Conservation (phyloP, 768 basidiomycete genomes). For the Mycena chlorophos region DNA sequence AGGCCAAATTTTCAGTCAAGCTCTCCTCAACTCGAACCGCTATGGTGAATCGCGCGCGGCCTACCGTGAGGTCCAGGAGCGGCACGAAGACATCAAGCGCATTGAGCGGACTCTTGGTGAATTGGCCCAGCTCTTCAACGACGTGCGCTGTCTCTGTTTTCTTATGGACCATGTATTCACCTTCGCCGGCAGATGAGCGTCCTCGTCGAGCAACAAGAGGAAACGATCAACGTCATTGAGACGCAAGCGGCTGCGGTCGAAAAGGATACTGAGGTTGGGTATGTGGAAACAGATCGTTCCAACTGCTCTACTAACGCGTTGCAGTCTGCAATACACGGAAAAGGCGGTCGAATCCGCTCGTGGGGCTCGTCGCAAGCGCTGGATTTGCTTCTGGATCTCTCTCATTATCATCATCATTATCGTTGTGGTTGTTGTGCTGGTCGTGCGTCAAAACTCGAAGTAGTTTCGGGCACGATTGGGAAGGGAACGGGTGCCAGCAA, state of each 20-base stretch:
- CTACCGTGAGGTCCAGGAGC: slow-evolving; percentile 95
- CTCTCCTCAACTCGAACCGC: slow-evolving; percentile 87
- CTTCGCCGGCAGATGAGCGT: slow-evolving; percentile 76
- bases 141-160: slow-evolving; percentile 51
- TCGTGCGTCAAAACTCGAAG: slow-evolving; percentile 48
- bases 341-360: slow-evolving; percentile 86
- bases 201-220: slow-evolving; percentile 92
- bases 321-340: slow-evolving; percentile 77
- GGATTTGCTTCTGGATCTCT: slow-evolving; percentile 88
- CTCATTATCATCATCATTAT: slow-evolving; percentile 68
- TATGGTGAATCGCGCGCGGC: slow-evolving; percentile 87
- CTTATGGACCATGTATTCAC: neutral
- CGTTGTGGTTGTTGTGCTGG: slow-evolving; percentile 61
- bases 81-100: slow-evolving; percentile 93
- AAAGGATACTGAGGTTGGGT: slow-evolving; percentile 87
- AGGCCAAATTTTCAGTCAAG: slow-evolving; percentile 88
- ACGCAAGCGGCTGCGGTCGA: slow-evolving; percentile 71
- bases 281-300: slow-evolving; percentile 25
- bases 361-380: slow-evolving; percentile 90
- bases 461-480: too few species aligned
- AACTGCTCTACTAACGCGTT: slow-evolving; percentile 2
- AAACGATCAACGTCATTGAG: slow-evolving; percentile 82
- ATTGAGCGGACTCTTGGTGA: slow-evolving; percentile 93
- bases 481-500: neutral
- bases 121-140: slow-evolving; percentile 94